Base-by-base conservation (phyloP, 257 asterid genomes). In the Primulina huaijiensis region DNA sequence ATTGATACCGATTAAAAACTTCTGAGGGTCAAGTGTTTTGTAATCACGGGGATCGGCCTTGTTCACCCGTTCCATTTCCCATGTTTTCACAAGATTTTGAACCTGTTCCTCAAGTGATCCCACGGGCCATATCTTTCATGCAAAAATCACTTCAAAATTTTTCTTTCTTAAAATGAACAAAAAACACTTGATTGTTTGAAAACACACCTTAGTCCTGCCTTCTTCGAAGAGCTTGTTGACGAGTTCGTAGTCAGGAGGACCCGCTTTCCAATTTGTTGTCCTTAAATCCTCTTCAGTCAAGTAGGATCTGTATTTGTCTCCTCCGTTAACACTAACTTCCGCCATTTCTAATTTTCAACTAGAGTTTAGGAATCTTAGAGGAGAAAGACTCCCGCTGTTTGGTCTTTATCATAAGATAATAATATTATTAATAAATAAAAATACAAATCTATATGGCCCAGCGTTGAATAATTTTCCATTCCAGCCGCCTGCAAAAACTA, bases 161-260 rank as follows among this genome's bases (percentile, higher is more conserved):
- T 23, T 23, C 25, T 23, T 23, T 23, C 25, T 23, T 23, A 23
- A 23, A 23, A 23, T 1, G 25, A 23, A 23, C 35, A 31, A 5
- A 31, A 31, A 1, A 31, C 4, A 3, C 4, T 6, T 31, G 4
- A 5, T 31, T 3, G 4, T 3, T 31, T 0, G 25, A 23, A 23
- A 3, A 19, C 63, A 50, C 78, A 89, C 97, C 2, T 84, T 86
- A 68, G 95, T 87, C 75, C 90, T 75, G 50, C 89, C 95, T 76
- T 89, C 80, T 78, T 89, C 96, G 69, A 91, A 91, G 61, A 91
- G 84, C 83, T 89, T 78, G 72, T 89, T 73, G 1, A 88, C 93
- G 27, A 53, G 84, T 74, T 84, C 95, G 80, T 91, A 91, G 62
- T 77, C 82, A 5, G 97, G 97, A 70, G 90, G 89, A 2, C 91